Evolutionary conservation across 257 asterid species (phyloP).

Genomic region (Solanum ossicruentum): DNA sequence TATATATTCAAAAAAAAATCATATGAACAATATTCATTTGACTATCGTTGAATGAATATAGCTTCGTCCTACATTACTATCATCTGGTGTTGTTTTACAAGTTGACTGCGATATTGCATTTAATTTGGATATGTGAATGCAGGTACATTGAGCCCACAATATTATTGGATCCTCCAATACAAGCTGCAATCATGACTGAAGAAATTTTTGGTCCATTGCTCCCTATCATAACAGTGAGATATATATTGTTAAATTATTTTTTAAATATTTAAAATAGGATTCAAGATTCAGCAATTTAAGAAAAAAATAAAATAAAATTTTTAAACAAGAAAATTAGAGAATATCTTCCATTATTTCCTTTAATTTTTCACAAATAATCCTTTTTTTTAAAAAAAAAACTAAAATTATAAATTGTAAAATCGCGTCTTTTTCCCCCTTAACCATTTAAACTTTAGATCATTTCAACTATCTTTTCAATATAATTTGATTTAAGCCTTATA

Average conservation of each 20-base stretch:
- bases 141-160: constrained; percentile 71
- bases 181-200: constrained; percentile 56
- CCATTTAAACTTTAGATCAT: too few relatives aligned
- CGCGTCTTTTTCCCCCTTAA: not conserved
- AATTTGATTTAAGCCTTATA: not conserved
- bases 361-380: not conserved
- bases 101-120: not conserved
- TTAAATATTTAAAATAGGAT: too few relatives aligned
- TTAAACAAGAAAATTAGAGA: too few relatives aligned
- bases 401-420: too few relatives aligned
- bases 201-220: constrained; percentile 81
- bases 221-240: constrained; percentile 60
- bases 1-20: too few relatives aligned
- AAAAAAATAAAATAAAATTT: too few relatives aligned
- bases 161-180: constrained; percentile 59
- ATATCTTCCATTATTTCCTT: too few relatives aligned
- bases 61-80: not conserved
- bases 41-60: too few relatives aligned
- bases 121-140: not conserved
- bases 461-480: too few relatives aligned
- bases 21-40: too few relatives aligned
- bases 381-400: too few relatives aligned
- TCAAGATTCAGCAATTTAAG: too few relatives aligned
- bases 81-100: not conserved
- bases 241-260: not conserved